Evolutionary conservation across 176 grass and related monocot species (phyloP).

Genomic region (Zoysia japonica): DNA sequence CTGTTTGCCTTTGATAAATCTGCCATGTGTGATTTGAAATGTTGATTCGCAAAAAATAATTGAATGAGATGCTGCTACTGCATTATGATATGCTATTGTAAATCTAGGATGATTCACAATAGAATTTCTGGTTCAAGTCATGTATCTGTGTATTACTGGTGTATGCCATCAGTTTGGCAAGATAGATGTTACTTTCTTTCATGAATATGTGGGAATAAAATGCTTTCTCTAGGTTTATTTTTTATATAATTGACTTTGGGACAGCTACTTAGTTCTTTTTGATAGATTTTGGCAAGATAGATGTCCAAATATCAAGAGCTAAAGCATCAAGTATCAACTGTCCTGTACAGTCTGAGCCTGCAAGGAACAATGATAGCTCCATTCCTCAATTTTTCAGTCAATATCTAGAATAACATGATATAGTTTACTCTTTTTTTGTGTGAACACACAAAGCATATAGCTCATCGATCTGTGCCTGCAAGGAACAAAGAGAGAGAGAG

Average conservation of each 20-base stretch:
- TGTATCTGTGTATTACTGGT: conserved; percentile 7
- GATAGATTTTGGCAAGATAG: not conserved
- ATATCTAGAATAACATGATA: not conserved
- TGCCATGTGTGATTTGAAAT: not conserved
- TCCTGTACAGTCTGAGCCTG: not conserved
- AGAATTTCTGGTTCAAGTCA: not conserved
- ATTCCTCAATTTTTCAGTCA: not conserved
- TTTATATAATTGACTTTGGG: not conserved
- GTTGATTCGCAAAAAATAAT: not conserved
- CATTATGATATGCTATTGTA: not conserved
- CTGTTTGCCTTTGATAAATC: conserved; percentile 16
- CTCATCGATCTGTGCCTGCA: not conserved
- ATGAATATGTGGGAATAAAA: not conserved
- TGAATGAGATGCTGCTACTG: not conserved
- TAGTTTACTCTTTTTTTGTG: not conserved
- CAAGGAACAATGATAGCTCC: not conserved
- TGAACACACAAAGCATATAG: no score
- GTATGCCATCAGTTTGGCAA: not conserved
- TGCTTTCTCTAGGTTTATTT: not conserved
- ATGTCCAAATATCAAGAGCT: not conserved
- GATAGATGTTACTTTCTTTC: not conserved
- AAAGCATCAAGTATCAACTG: not conserved
- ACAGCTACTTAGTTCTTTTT: not conserved
- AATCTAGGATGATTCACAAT: conserved; percentile 1
- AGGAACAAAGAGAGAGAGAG: not conserved